These are phyloP conservation scores for Pseudisothecium myosuroides DNA, from an alignment of 225 moss, liverwort and hornwort genomes.

Conservation along the genomic window DNA sequence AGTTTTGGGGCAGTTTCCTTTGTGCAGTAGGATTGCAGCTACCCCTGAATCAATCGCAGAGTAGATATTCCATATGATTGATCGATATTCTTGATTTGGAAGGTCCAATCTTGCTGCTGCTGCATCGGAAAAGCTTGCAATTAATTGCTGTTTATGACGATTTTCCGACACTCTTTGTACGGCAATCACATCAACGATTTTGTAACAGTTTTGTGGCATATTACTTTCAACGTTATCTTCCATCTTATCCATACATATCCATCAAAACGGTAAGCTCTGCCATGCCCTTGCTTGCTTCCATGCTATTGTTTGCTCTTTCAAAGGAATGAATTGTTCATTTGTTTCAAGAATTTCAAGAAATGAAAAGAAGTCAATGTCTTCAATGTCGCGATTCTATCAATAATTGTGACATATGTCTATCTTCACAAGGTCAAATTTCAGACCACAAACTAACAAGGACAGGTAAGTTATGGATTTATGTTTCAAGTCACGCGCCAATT, in stretches of 20 bases:
- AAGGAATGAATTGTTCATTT: background rate
- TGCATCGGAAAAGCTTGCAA: background rate
- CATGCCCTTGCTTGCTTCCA: background rate
- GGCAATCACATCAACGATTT: background rate
- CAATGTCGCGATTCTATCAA: background rate
- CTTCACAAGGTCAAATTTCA: no score
- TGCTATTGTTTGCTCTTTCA: background rate
- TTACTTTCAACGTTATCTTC: background rate
- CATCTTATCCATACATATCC: background rate
- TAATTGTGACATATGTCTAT: background rate
- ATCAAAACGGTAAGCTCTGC: constrained; percentile 12
- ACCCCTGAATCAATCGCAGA: background rate
- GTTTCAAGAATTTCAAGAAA: background rate
- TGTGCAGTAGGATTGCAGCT: background rate
- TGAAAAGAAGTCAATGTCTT: background rate
- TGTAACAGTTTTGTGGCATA: background rate
- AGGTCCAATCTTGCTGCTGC: background rate
- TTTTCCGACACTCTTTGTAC: background rate
- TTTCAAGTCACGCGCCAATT: no score
- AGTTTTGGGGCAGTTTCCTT: background rate
- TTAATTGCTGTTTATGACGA: background rate
- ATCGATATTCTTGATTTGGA: background rate
- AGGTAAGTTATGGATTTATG: no score
- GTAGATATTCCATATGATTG: background rate
- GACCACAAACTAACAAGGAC: no score